Conservation (phyloP, 768 basidiomycete genomes). For the Xanthoconium stramineum region DNA sequence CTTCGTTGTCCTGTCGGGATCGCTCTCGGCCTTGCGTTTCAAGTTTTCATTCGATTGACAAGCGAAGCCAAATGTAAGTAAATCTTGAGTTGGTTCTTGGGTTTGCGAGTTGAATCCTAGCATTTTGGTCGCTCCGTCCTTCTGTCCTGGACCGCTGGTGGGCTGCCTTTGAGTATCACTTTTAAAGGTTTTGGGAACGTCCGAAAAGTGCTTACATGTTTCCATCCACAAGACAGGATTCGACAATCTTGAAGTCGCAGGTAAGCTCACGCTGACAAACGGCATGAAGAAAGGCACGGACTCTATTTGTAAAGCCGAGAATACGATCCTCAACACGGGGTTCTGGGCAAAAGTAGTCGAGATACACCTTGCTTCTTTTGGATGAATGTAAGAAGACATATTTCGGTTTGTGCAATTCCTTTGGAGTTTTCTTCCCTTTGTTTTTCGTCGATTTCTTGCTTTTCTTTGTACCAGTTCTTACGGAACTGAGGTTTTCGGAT, state of each 20-base stretch:
- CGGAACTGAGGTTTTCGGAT: constrained; percentile 48
- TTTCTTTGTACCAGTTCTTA: constrained; percentile 37
- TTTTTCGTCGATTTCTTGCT: constrained; percentile 40
- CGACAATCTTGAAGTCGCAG: constrained; percentile 7
- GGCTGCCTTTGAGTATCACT: not conserved
- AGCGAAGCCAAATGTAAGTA: constrained; percentile 11
- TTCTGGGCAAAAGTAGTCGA: constrained; percentile 68
- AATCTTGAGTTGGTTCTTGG: constrained; percentile 38
- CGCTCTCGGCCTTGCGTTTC: constrained; percentile 33
- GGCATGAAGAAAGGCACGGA: constrained; percentile 27
- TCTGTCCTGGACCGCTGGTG: not conserved
- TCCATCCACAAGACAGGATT: constrained; percentile 9
- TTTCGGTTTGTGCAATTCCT: constrained; percentile 51
- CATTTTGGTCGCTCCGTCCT: not conserved
- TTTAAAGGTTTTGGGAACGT: not conserved
- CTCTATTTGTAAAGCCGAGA: constrained; percentile 58
- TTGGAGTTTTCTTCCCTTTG: constrained; percentile 42
- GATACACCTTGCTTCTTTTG: constrained; percentile 45
- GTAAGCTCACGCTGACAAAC: not conserved
- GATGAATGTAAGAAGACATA: constrained; percentile 56
- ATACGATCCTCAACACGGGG: constrained; percentile 56
- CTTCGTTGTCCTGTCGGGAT: constrained; percentile 36
- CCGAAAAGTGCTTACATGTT: constrained; percentile 7
- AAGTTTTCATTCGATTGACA: constrained; percentile 23
- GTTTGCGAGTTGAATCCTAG: constrained; percentile 34